These are phyloP conservation scores for Pythium oligandrum DNA, from an alignment of 352 stramenopile genomes.

Conservation along the genomic window DNA sequence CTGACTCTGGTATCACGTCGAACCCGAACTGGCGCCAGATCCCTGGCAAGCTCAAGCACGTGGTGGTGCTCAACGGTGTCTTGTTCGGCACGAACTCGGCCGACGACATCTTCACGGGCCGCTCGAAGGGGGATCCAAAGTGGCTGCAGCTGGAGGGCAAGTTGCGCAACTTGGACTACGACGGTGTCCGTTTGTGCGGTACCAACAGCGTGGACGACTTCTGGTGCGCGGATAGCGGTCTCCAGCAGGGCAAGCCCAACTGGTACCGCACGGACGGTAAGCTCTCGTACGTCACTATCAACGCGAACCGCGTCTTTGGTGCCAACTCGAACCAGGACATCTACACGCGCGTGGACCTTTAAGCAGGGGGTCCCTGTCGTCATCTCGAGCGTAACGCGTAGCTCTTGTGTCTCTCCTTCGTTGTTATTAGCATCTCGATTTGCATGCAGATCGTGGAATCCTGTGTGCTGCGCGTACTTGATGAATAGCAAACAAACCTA, in stretches of 20 bases:
- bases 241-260: conserved; percentile 8
- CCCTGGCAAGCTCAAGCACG: conserved; percentile 17
- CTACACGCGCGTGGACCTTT: conserved; percentile 7
- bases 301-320: conserved; percentile 6
- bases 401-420: background rate
- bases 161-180: conserved; percentile 23
- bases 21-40: conserved; percentile 19
- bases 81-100: conserved; percentile 18
- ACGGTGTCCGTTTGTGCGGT: conserved; percentile 20
- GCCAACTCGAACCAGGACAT: conserved; percentile 6
- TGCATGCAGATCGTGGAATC: too few species aligned
- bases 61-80: conserved; percentile 24
- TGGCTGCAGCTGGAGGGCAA: conserved; percentile 15
- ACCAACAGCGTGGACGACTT: conserved; percentile 11
- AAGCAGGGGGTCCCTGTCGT: background rate
- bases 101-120: conserved; percentile 17
- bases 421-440: background rate
- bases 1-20: conserved; percentile 14
- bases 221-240: conserved; percentile 13
- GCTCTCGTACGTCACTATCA: conserved; percentile 7
- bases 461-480: too few species aligned
- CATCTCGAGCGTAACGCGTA: too few species aligned
- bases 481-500: too few species aligned
- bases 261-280: conserved; percentile 12
- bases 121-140: conserved; percentile 15